Evolutionary conservation across 2,329 filamentous ascomycete genomes (phyloP).

Genomic region (Arachnomyces sp.): DNA sequence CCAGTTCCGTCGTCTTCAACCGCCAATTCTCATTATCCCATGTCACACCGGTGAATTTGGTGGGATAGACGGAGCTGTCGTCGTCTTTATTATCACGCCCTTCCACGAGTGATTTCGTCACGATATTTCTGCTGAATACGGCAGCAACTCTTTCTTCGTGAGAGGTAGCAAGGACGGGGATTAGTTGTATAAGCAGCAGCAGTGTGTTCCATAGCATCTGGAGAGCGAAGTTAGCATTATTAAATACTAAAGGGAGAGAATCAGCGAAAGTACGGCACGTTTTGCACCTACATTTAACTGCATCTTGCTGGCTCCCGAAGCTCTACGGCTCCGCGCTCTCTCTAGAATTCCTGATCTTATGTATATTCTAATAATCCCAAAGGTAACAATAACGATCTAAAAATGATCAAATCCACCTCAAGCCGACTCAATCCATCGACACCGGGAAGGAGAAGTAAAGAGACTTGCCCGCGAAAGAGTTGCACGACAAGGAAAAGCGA

Average conservation of each 20-base stretch:
- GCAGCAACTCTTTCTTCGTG: constrained; percentile 4
- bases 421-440: no score
- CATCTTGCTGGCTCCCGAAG: no score
- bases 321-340: no score
- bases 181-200: constrained; percentile 2
- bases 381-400: no score
- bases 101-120: background rate
- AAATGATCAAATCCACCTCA: no score
- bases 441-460: no score
- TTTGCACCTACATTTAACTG: no score
- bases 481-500: no score
- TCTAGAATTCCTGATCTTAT: no score
- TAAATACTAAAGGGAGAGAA: background rate
- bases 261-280: no score
- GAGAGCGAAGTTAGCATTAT: background rate
- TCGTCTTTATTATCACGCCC: constrained; percentile 2
- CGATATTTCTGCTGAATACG: constrained; percentile 6
- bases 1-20: constrained; percentile 46
- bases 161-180: background rate
- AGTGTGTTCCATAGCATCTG: constrained; percentile 2
- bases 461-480: no score
- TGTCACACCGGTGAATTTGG: constrained; percentile 45
- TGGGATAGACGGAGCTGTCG: constrained; percentile 33
- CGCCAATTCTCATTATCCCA: constrained; percentile 55
- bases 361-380: no score